Evolutionary conservation across 2,329 filamentous ascomycete species (phyloP).

Genomic region (Penicillium sp.): DNA sequence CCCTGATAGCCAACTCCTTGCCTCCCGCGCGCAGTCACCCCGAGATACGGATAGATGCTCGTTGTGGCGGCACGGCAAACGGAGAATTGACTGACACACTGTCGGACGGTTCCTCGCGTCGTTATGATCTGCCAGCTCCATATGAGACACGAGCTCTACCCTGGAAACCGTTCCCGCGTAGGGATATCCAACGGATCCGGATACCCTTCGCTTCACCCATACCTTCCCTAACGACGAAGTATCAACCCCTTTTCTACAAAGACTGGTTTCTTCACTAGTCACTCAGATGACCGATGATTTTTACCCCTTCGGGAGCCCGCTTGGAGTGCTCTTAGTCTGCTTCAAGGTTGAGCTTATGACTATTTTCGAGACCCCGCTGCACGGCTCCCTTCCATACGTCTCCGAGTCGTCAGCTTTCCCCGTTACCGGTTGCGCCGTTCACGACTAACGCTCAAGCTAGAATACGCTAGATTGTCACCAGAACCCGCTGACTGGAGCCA

Average conservation of each 20-base stretch:
- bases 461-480: constrained; percentile 38
- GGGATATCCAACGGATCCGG: background rate
- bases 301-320: constrained; percentile 15
- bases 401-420: constrained; percentile 8
- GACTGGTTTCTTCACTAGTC: background rate
- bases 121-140: constrained; percentile 16
- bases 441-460: constrained; percentile 33
- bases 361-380: background rate
- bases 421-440: constrained; percentile 22
- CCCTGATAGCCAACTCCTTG: constrained; percentile 21
- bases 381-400: constrained; percentile 10
- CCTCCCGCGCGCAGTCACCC: constrained; percentile 15
- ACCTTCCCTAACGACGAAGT: background rate
- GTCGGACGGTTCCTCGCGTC: constrained; percentile 14
- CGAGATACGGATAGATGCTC: constrained; percentile 2
- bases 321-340: background rate
- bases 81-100: constrained; percentile 11
- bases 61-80: constrained; percentile 6
- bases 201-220: background rate
- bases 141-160: constrained; percentile 5
- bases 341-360: constrained; percentile 9
- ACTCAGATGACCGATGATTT: constrained; percentile 17
- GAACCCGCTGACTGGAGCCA: constrained; percentile 34
- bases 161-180: background rate
- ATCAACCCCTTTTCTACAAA: constrained; percentile 13